Conservation (phyloP, 257 asterid species). For the Solanum pennellii region DNA sequence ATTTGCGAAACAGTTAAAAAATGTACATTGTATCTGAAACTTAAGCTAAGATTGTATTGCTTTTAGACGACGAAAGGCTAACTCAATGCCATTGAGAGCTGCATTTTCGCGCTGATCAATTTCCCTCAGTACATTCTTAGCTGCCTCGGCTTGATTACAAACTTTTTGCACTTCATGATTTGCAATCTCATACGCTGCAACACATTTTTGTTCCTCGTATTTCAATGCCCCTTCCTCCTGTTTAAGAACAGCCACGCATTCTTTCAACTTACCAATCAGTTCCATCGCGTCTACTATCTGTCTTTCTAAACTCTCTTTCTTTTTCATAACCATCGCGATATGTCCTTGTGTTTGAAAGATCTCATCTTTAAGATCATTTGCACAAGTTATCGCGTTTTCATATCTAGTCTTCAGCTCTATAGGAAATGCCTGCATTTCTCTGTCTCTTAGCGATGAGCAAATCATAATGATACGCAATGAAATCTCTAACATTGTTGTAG, state of each 20-base stretch:
- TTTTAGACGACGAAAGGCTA: background rate
- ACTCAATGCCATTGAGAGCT: background rate
- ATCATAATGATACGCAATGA: background rate
- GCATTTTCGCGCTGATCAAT: background rate
- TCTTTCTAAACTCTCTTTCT: background rate
- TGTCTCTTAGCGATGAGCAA: background rate
- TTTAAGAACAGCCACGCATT: background rate
- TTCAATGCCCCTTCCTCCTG: background rate
- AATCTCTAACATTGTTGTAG: background rate
- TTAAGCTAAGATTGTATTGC: background rate
- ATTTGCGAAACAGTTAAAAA: background rate
- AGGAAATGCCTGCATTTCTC: background rate
- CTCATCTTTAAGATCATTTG: background rate
- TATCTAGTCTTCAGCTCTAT: background rate
- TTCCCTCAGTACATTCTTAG: background rate
- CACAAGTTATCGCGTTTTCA: background rate
- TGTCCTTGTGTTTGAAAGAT: background rate
- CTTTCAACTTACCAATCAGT: background rate
- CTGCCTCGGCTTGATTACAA: background rate
- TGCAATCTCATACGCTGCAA: background rate
- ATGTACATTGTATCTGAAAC: background rate
- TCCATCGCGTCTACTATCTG: background rate
- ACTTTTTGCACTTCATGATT: background rate
- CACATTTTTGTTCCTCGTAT: background rate
- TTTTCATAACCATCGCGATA: background rate